Evolutionary conservation across 345 rosid species (phyloP).

Genomic region (Aquilaria yunnanensis): DNA sequence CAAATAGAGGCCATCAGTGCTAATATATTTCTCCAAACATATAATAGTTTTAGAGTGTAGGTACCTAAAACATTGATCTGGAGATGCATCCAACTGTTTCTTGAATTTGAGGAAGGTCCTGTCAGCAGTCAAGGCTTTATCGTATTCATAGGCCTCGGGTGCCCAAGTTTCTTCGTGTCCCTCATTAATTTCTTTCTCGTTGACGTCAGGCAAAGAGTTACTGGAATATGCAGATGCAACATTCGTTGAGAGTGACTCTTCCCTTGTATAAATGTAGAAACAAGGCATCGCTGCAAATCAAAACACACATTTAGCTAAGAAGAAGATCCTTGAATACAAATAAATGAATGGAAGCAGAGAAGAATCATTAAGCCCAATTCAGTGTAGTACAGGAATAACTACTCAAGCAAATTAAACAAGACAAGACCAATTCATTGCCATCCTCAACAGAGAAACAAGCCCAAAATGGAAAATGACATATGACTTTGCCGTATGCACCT

Average conservation of each 20-base stretch:
- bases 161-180: constrained; percentile 62
- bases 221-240: constrained; percentile 32
- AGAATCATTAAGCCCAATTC: too few species aligned
- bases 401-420: too few species aligned
- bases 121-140: constrained; percentile 73
- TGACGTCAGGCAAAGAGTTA: constrained; percentile 38
- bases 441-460: too few species aligned
- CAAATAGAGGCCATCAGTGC: not conserved
- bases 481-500: too few species aligned
- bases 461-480: too few species aligned
- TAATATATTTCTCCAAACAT: not conserved
- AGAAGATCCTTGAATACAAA: not conserved
- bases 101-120: constrained; percentile 87
- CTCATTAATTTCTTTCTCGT: constrained; percentile 31
- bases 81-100: constrained; percentile 69
- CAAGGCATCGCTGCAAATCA: constrained; percentile 62
- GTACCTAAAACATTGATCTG: constrained; percentile 93
- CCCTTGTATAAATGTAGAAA: constrained; percentile 67
- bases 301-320: not conserved
- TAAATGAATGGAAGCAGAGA: not conserved
- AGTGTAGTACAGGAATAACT: too few species aligned
- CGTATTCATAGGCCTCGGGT: constrained; percentile 73
- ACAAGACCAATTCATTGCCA: too few species aligned
- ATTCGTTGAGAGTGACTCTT: constrained; percentile 33
- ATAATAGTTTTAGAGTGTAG: not conserved